These are phyloP conservation scores for Wickerhamiella musiphila DNA, from an alignment of 805 yeast genomes.

Conservation along the genomic window DNA sequence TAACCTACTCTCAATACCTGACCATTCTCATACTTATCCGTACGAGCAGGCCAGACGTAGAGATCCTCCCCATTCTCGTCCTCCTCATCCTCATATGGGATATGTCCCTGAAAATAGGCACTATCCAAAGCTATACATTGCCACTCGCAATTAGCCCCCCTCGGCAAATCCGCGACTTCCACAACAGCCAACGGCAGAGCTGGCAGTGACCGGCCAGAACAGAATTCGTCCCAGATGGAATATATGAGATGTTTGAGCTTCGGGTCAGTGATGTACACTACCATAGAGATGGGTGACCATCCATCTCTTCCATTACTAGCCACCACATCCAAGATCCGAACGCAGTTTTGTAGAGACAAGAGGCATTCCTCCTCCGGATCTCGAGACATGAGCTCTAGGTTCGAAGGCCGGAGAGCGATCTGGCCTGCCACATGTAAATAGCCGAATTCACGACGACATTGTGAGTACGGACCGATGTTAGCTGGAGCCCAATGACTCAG, in stretches of 20 bases:
- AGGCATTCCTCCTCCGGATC: conserved; percentile 25
- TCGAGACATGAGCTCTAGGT: conserved; percentile 36
- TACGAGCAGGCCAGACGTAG: conserved; percentile 1
- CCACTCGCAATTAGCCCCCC: conserved; percentile 19
- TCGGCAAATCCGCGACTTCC: conserved; percentile 16
- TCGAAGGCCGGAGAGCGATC: conserved; percentile 63
- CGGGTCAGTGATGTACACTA: conserved; percentile 36
- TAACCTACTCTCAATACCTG: no score
- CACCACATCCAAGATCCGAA: conserved; percentile 40
- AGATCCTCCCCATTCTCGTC: conserved; percentile 10
- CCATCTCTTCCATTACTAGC: conserved; percentile 24
- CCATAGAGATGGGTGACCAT: conserved; percentile 27
- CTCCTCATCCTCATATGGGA: conserved; percentile 13
- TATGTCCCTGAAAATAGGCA: conserved; percentile 8
- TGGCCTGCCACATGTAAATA: conserved; percentile 70
- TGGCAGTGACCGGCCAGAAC: conserved; percentile 5
- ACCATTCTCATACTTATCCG: neutral
- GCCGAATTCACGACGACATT: conserved; percentile 40
- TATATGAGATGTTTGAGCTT: conserved; percentile 2
- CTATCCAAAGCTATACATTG: conserved; percentile 11
- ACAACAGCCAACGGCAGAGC: conserved; percentile 13
- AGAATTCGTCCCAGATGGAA: conserved; percentile 6
- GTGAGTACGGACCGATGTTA: conserved; percentile 95
- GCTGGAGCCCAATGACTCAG: conserved; percentile 97
- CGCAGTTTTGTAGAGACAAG: conserved; percentile 60